phyloP scores from a whole-genome alignment of 768 basidiomycete species.

The Termitomyces sp. region DNA sequence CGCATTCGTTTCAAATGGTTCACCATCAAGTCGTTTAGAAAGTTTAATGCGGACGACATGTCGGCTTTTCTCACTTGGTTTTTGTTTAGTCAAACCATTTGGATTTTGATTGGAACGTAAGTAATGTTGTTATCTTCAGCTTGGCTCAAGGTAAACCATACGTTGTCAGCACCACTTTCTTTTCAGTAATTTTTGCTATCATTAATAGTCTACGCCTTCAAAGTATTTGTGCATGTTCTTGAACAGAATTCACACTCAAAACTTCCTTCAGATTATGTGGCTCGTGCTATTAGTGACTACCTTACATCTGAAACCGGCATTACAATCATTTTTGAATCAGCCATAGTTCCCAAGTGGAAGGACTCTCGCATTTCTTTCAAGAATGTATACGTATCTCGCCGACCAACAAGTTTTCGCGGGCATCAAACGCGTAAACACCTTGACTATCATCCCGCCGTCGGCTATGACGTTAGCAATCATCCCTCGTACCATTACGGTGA shows the following conservation, averaged over 20 bases:
- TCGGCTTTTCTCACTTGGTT: slow-evolving; percentile 97
- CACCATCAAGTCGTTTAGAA: slow-evolving; percentile 89
- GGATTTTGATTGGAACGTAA: slow-evolving; percentile 93
- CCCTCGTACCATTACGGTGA: slow-evolving; percentile 57
- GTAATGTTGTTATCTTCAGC: slow-evolving; percentile 22
- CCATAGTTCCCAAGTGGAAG: slow-evolving; percentile 97
- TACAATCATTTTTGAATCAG: slow-evolving; percentile 93
- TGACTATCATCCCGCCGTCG: slow-evolving; percentile 54
- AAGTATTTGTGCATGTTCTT: slow-evolving; percentile 36
- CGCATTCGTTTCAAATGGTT: slow-evolving; percentile 97
- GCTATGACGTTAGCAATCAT: slow-evolving; percentile 76
- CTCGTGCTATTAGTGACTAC: slow-evolving; percentile 86
- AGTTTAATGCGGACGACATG: slow-evolving; percentile 94
- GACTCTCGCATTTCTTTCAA: slow-evolving; percentile 95
- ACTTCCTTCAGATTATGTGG: slow-evolving; percentile 63
- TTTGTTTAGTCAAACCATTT: slow-evolving; percentile 90
- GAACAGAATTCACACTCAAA: background rate
- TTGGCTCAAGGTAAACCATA: background rate
- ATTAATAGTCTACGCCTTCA: slow-evolving; percentile 84
- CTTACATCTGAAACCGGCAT: slow-evolving; percentile 91
- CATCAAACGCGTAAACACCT: slow-evolving; percentile 17
- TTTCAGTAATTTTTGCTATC: slow-evolving; percentile 87
- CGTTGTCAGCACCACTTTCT: slow-evolving; percentile 79
- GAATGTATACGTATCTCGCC: slow-evolving; percentile 90
- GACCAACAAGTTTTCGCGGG: slow-evolving; percentile 37